These are phyloP conservation scores for Diplodia sapinea DNA, from an alignment of 2,329 filamentous ascomycete genomes.

Conservation along the genomic window DNA sequence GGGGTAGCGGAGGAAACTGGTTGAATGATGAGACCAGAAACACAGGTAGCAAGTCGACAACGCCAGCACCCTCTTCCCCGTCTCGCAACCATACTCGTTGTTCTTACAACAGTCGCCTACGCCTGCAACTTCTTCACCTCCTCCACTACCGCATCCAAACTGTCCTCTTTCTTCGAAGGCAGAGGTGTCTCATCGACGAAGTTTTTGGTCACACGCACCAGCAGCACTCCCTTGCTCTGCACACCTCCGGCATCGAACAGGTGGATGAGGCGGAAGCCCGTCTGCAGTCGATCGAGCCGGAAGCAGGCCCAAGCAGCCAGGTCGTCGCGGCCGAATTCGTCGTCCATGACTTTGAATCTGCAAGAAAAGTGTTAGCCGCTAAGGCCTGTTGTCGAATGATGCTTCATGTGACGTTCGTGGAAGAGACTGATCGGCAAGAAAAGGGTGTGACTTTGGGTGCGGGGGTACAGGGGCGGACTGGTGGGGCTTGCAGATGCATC, in stretches of 20 bases:
- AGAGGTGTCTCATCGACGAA: conserved; percentile 23
- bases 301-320: conserved; percentile 89
- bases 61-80: neutral
- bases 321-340: conserved; percentile 78
- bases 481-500: neutral
- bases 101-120: neutral
- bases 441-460: neutral
- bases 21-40: neutral
- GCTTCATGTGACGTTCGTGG: neutral
- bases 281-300: conserved; percentile 76
- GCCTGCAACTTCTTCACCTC: conserved; percentile 15
- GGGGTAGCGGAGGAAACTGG: neutral
- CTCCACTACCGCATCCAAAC: neutral
- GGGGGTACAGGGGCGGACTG: neutral
- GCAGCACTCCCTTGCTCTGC: conserved; percentile 69
- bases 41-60: neutral
- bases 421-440: neutral
- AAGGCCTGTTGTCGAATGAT: neutral
- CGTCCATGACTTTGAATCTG: conserved; percentile 85
- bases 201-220: conserved; percentile 74
- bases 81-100: neutral
- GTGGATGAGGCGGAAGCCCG: conserved; percentile 78
- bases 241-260: conserved; percentile 73
- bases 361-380: neutral
- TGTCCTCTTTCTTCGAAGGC: neutral